Evolutionary conservation across 208 protist genomes (phyloP).

Genomic region (Blastocrithidia nonstop): DNA sequence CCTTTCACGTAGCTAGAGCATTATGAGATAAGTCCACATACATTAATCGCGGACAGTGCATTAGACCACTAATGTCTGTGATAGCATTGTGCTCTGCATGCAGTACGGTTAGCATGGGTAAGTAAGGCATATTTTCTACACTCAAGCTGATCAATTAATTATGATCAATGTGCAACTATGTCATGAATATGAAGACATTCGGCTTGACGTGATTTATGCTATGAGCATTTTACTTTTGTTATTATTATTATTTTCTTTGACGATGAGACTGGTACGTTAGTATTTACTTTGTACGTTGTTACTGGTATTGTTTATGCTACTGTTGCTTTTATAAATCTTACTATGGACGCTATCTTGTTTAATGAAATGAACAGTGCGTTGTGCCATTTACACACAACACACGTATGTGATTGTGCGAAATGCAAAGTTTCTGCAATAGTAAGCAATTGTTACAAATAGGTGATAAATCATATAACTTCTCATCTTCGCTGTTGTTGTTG

Average conservation of each 20-base stretch:
- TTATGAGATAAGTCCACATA: conserved; percentile 48
- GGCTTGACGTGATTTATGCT: neutral
- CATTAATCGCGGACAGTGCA: conserved; percentile 34
- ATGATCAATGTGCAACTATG: conserved; percentile 63
- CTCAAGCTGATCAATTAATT: conserved; percentile 20
- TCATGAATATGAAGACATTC: conserved; percentile 24
- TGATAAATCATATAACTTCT: no score
- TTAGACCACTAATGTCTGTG: conserved; percentile 30
- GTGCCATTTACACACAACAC: no score
- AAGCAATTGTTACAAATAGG: no score
- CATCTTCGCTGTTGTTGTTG: no score
- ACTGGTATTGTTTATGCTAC: neutral
- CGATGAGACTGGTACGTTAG: no score
- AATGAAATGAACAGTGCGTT: no score
- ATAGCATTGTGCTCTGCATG: conserved; percentile 64
- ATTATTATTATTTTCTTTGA: no score
- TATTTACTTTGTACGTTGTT: neutral
- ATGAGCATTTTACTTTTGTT: no score
- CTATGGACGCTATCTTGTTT: no score
- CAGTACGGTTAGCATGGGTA: conserved; percentile 53
- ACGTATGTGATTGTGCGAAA: no score
- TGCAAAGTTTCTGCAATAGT: no score
- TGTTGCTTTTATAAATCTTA: neutral
- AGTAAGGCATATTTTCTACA: conserved; percentile 16
- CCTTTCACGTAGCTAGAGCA: conserved; percentile 14